These are phyloP conservation scores for Teunomyces pallodes DNA, from an alignment of 805 yeast species.

Conservation along the genomic window DNA sequence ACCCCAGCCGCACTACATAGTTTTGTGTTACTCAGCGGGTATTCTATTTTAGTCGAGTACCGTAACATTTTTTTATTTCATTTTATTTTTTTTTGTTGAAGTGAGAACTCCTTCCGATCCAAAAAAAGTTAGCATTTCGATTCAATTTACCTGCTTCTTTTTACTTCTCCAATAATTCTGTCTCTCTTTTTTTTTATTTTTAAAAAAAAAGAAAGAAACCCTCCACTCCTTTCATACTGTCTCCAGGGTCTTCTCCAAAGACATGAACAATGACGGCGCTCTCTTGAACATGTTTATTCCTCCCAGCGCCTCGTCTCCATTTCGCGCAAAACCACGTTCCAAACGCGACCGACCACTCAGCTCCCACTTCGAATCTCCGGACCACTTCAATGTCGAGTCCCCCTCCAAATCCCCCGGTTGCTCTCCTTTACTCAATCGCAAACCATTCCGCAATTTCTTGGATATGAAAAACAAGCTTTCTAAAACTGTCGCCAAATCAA, in stretches of 20 bases:
- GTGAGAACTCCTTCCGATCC: no score
- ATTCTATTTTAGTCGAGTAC: no score
- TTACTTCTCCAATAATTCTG: no score
- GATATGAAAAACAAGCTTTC: slow-evolving; percentile 19
- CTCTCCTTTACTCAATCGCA: slow-evolving; percentile 21
- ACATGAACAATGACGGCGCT: slow-evolving; percentile 7
- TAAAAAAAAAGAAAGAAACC: background rate
- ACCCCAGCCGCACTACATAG: no score
- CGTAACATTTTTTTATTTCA: no score
- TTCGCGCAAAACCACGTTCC: slow-evolving; percentile 9
- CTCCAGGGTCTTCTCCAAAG: background rate
- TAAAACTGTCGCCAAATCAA: slow-evolving; percentile 9
- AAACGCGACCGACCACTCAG: slow-evolving; percentile 30
- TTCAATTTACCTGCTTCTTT: no score
- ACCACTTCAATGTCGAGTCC: slow-evolving; percentile 8
- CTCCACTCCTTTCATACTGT: background rate
- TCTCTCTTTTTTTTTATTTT: no score
- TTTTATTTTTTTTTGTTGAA: no score
- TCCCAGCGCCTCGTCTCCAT: background rate
- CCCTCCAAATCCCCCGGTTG: background rate
- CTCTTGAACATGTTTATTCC: slow-evolving; percentile 3
- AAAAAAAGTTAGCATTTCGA: no score
- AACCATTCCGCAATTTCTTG: slow-evolving; percentile 26
- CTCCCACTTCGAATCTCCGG: slow-evolving; percentile 40
- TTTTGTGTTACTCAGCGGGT: no score